Evolutionary conservation across 2,329 filamentous ascomycete genomes (phyloP).

Genomic region (Tolypocladium tropicale): DNA sequence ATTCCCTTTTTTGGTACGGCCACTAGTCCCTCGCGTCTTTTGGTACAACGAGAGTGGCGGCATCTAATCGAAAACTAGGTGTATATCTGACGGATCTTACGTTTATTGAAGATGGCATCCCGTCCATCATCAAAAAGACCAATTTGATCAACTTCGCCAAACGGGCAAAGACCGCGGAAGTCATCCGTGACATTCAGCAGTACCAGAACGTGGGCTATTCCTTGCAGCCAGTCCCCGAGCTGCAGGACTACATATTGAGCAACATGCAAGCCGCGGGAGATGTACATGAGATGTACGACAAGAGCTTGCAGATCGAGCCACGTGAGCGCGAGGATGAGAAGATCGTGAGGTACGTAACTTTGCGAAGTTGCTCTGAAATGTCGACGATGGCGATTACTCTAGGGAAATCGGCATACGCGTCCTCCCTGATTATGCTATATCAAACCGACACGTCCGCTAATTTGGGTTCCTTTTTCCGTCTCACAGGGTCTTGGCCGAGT

Average conservation of each 20-base stretch:
- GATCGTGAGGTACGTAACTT: slow-evolving; percentile 77
- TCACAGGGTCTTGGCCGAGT: slow-evolving; percentile 48
- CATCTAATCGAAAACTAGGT: slow-evolving; percentile 38
- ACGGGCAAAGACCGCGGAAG: slow-evolving; percentile 92
- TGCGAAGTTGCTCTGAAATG: slow-evolving; percentile 13
- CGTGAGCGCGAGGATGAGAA: slow-evolving; percentile 97
- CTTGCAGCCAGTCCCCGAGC: slow-evolving; percentile 75
- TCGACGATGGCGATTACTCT: not conserved
- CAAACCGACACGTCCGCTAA: not conserved
- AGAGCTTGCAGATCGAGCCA: slow-evolving; percentile 86
- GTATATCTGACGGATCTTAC: slow-evolving; percentile 96
- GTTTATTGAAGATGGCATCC: slow-evolving; percentile 97
- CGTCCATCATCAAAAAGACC: slow-evolving; percentile 90
- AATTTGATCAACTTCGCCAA: slow-evolving; percentile 98
- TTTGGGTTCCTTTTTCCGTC: not conserved
- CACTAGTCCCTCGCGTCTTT: not conserved
- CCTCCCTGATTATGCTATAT: not conserved
- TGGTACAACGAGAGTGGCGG: not conserved
- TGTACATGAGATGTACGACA: slow-evolving; percentile 99
- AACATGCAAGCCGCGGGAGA: slow-evolving; percentile 95
- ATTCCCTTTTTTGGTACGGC: slow-evolving; percentile 90
- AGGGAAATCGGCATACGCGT: slow-evolving; percentile 1
- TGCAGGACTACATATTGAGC: slow-evolving; percentile 92
- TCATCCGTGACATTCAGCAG: slow-evolving; percentile 96
- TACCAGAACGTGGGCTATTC: slow-evolving; percentile 98